A percentile compares a stretch with the other conserved stretches of the same genome.
phyloP scores from a whole-genome alignment of 805 yeast species.

The Kurtzmaniella cleridarum region DNA sequence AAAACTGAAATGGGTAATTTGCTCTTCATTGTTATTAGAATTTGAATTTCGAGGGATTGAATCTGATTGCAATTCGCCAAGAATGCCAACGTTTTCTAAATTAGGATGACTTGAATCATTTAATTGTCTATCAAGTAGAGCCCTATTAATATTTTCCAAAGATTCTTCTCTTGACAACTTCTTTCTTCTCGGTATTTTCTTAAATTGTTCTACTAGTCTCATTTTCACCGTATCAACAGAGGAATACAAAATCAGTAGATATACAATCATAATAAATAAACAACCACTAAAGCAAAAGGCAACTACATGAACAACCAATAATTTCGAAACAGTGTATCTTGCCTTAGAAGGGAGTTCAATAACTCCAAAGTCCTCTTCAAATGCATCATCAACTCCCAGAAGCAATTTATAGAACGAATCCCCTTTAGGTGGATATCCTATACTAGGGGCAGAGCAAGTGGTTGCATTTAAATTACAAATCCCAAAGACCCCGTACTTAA shows the following conservation, averaged over 20 bases:
- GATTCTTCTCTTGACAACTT: neutral
- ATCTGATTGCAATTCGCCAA: no score
- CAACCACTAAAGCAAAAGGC: constrained; percentile 28
- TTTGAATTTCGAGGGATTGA: no score
- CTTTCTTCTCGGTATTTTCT: neutral
- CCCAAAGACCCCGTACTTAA: constrained; percentile 42
- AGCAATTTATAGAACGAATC: neutral
- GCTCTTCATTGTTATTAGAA: no score
- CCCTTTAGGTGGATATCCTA: constrained; percentile 29
- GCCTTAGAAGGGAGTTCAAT: constrained; percentile 37
- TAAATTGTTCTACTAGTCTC: constrained; percentile 1
- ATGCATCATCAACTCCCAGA: neutral
- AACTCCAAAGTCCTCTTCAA: constrained; percentile 11
- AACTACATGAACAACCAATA: constrained; percentile 37
- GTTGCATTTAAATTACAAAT: constrained; percentile 25
- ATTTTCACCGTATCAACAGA: constrained; percentile 1
- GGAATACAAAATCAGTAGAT: constrained; percentile 7
- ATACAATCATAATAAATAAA: constrained; percentile 11
- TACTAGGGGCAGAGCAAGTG: constrained; percentile 26
- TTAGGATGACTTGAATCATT: no score
- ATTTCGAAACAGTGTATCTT: constrained; percentile 33
- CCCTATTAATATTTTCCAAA: neutral
- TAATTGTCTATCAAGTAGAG: no score
- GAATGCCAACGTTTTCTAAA: no score
- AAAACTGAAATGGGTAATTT: no score